Base-by-base conservation (phyloP, 169 alveolate genomes). In the Plasmodium reichenowi region DNA sequence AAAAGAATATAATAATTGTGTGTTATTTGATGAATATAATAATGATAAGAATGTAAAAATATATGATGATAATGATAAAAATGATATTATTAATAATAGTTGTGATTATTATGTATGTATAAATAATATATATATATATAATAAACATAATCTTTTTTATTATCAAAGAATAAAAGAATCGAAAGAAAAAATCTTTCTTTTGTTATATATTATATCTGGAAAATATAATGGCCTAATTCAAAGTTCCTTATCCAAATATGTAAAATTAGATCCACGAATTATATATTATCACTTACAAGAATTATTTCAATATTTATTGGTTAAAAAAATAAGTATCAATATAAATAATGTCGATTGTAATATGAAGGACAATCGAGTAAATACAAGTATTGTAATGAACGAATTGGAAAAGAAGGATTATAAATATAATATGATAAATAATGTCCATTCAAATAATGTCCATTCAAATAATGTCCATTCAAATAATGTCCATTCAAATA, bases 81-180 rank as follows among this genome's bases (percentile, higher is more conserved):
- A 74, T 68, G 10, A 43, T 50, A 54, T 80, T 32, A 47, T 80
- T 6, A 80, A 54, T 26, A 7, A 70, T 6, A 72, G 85, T 32
- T 67, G 9, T 64, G 58, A 68, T 4, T 68, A 52, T 32, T 67
- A 48, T 43, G 48, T 80, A 20, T 80, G 38, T 50, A 80, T 80
- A 67, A 80, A 80, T 60, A 80, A 67, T 62, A 68, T 80, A 70
- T 80, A 80, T 52, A 80, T 80, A 54, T 80, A 80, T 62, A 80
- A 80, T 72, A 80, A 80, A 47, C 72, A 80, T 62, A 80, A 80
- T 70, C 58, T 80, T 48, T 80, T 80, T 80, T 80, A 80, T 50
- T 80, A 80, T 60, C 76, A 80, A 58, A 52, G 90, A 67, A 80
- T 80, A 45, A 80, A 68, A 68, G 90, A 80, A 62, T 80, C 85